These are phyloP conservation scores for Periconia digitata DNA, from an alignment of 2,329 filamentous ascomycete genomes.

Conservation along the genomic window DNA sequence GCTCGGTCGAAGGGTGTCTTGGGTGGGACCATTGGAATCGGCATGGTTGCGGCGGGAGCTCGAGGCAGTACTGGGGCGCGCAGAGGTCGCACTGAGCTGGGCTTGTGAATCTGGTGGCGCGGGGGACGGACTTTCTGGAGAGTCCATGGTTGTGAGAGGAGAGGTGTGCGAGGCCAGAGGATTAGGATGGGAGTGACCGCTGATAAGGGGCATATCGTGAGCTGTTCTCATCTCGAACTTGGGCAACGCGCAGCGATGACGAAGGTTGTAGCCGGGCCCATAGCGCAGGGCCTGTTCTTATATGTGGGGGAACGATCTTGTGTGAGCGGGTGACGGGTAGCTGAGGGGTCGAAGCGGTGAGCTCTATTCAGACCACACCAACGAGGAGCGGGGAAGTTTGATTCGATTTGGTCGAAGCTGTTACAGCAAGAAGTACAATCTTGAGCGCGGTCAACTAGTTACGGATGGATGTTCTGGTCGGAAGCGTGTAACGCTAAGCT, in stretches of 20 bases:
- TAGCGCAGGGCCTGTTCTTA: slow-evolving; percentile 23
- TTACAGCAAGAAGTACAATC: too few relatives aligned
- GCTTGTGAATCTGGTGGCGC: slow-evolving; percentile 16
- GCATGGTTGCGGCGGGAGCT: slow-evolving; percentile 16
- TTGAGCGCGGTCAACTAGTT: neutral
- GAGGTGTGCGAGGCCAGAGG: slow-evolving; percentile 33
- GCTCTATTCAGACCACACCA: neutral
- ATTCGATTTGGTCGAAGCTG: too few relatives aligned
- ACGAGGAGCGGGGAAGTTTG: too few relatives aligned
- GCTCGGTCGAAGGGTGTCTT: slow-evolving; percentile 53
- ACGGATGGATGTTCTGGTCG: too few relatives aligned
- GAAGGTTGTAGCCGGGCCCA: slow-evolving; percentile 30
- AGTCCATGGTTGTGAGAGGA: slow-evolving; percentile 20
- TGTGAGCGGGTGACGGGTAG: too few relatives aligned
- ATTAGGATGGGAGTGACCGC: slow-evolving; percentile 24
- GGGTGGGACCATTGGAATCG: slow-evolving; percentile 22
- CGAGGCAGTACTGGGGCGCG: slow-evolving; percentile 32
- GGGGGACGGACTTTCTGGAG: slow-evolving; percentile 7
- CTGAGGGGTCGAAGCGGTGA: neutral
- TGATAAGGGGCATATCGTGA: slow-evolving; percentile 20
- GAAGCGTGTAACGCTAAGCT: too few relatives aligned
- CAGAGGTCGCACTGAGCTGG: slow-evolving; percentile 14
- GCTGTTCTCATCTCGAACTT: slow-evolving; percentile 35
- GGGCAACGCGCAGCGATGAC: slow-evolving; percentile 22
- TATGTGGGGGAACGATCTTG: neutral